Evolutionary conservation across 2,329 filamentous ascomycete species (phyloP).

Genomic region (Fragosphaeria purpurea): DNA sequence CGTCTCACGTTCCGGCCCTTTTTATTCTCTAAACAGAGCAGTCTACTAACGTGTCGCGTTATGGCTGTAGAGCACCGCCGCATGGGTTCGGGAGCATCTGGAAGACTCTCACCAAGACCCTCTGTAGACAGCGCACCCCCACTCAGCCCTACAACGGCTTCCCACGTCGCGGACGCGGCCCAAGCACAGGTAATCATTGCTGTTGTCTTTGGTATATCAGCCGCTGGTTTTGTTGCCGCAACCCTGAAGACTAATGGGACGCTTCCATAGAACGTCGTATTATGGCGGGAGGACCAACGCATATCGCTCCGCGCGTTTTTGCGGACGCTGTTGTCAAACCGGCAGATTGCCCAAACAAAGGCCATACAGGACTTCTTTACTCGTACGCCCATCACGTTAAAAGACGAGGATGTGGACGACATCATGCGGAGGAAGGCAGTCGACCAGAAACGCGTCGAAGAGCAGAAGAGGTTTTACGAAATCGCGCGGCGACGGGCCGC

Average conservation of each 20-base stretch:
- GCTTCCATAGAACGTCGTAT: constrained; percentile 28
- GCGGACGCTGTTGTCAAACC: constrained; percentile 75
- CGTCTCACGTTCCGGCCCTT: too few species aligned
- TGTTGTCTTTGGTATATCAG: constrained; percentile 5
- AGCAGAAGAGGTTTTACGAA: constrained; percentile 91
- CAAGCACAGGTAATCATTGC: constrained; percentile 14
- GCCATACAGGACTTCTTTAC: constrained; percentile 80
- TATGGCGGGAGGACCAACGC: constrained; percentile 82
- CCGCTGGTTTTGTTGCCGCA: too few species aligned
- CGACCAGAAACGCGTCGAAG: constrained; percentile 80
- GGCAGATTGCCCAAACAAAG: constrained; percentile 70
- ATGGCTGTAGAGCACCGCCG: constrained; percentile 23
- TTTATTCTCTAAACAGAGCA: too few species aligned
- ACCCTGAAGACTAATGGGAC: too few species aligned
- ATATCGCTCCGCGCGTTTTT: constrained; percentile 86
- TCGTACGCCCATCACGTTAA: constrained; percentile 58
- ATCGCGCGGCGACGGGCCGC: constrained; percentile 83
- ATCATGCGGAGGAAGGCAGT: constrained; percentile 69
- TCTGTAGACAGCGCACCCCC: constrained; percentile 32
- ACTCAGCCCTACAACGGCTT: constrained; percentile 18
- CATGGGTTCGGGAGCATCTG: constrained; percentile 26
- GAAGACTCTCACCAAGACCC: constrained; percentile 29
- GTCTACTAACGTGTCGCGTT: background rate
- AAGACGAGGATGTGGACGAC: constrained; percentile 75
- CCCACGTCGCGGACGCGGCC: constrained; percentile 14